phyloP scores from a whole-genome alignment of 345 rosid species.

The Gossypium raimondii region DNA sequence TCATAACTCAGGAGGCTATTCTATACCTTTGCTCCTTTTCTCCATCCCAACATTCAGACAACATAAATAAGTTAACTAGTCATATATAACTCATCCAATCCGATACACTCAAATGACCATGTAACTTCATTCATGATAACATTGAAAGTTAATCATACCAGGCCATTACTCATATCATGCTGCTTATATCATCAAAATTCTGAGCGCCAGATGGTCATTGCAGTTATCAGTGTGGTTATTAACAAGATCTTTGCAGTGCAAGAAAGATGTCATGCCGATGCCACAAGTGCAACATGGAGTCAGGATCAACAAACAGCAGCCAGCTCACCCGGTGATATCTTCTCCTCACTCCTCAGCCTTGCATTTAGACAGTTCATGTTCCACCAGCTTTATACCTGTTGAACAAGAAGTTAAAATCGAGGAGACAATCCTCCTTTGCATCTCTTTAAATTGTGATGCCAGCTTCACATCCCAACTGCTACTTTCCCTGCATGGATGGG shows the following conservation, averaged over 20 bases:
- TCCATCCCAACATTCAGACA: not conserved
- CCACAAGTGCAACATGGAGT: not conserved
- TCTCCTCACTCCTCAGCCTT: conserved; percentile 8
- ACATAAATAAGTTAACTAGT: not conserved
- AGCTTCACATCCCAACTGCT: conserved; percentile 60
- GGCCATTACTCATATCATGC: not conserved
- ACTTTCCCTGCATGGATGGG: conserved; percentile 40
- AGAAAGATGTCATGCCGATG: not conserved
- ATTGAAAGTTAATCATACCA: not conserved
- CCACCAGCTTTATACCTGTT: conserved; percentile 51
- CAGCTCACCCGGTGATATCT: not conserved
- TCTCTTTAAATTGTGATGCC: conserved; percentile 50
- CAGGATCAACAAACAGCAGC: not conserved
- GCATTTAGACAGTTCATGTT: conserved; percentile 33
- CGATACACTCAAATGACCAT: not conserved
- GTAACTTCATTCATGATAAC: not conserved
- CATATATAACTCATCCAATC: too few species aligned
- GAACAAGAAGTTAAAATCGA: conserved; percentile 69
- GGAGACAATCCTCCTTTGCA: conserved; percentile 60
- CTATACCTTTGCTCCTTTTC: not conserved
- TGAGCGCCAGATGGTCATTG: not conserved
- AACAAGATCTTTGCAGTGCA: not conserved
- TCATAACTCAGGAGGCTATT: not conserved
- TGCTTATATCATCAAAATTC: conserved; percentile 8
- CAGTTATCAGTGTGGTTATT: not conserved